Evolutionary conservation across 208 protist genomes (phyloP), one percentile per base, ranked within the genome.

Genomic region (Vickermania spadyakhi): DNA sequence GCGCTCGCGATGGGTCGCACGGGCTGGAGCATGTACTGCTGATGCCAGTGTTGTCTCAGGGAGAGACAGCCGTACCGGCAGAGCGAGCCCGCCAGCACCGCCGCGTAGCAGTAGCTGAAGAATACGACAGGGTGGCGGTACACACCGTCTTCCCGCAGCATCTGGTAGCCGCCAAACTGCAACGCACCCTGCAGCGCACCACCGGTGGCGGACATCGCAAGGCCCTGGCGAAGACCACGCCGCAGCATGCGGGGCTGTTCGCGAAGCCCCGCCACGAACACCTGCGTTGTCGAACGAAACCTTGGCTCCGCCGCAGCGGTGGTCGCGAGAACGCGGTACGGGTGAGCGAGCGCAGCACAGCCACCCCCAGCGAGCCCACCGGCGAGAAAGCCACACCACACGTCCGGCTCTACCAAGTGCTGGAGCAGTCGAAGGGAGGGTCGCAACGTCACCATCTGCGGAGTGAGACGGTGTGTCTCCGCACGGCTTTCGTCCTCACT

Each of bases 131-230:
- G 57, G 42, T 72, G 42, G n/a, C 78, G 82, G 52, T 89, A 85
- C 1, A 82, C 81, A 0, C 79, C 81, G 49, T 91, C 80, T 69
- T 89, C 81, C 31, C 83, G 77, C 41, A 79, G 66, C 31, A 59
- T 66, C 61, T 92, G 84, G 75, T 94, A 94, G 14, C 89, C 29
- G 13, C 88, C 88, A 55, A 91, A 91, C 67, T 85, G 77, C 14
- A 70, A 52, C 18, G 72, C 56, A 52, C 68, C 81, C 68, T 84
- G 88, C 49, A 63, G 2, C 27, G 64, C 62, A 23, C 75, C 72
- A 2, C 70, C 75, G 5, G 25, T 7, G 3, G 75, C 58, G 5
- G 72, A 72, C 2, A 68, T 55, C 4, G 64, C 28, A 23, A 86
- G 58, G 23, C 88, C 88, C 22, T 75, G 62, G 65, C 87, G 91